Evolutionary conservation across 768 basidiomycete species (phyloP), one percentile per base, ranked within the genome.

Genomic region (Lactarius vividus): DNA sequence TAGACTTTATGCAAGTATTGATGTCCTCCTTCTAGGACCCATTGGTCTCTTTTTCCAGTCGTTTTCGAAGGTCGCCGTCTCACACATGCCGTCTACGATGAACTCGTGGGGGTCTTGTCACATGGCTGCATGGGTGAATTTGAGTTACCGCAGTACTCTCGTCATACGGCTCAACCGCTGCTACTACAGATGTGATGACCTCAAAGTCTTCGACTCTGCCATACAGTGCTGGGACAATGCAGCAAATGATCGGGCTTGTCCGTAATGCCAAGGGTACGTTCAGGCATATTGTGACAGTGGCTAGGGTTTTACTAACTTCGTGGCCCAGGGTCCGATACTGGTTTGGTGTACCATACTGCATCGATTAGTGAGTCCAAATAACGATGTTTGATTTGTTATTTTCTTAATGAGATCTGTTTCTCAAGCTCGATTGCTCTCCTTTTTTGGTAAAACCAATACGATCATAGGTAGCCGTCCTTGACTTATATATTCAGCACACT

Each of bases 71-170:
- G 29, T 56, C 55, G 55, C 31, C 55, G 29, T 56, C 46, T 72
- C 7, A 35, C 52, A 0, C 35, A 49, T n/a, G 44, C 63, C 4
- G 55, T 69, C 15, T 53, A 64, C 37, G 75, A 79, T 37, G 71
- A 73, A 37, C 77, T 72, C 5, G 72, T 74, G 39, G 83, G 81
- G 2, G 26, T 26, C 23, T 26, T 49, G 13, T 23, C 49, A 4
- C 6, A 49, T 26, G 49, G 49, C 4, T 13, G 81, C 68, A 71
- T 82, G 16, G 74, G 84, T 83, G 11, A 37, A 26, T 31, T 16
- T 26, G 7, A 40, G 8, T 20, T 20, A 40, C 57, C 8, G 1
- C 33, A 1, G 6, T 40, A 3, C 20, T n/a, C 8, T 20, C 16
- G 8, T 3, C n/a, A 23, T 49, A n/a, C 5, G 3, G 29, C 54